Conservation (phyloP, 2,329 filamentous ascomycete genomes). For the Graphiopsis chlorocephala region DNA sequence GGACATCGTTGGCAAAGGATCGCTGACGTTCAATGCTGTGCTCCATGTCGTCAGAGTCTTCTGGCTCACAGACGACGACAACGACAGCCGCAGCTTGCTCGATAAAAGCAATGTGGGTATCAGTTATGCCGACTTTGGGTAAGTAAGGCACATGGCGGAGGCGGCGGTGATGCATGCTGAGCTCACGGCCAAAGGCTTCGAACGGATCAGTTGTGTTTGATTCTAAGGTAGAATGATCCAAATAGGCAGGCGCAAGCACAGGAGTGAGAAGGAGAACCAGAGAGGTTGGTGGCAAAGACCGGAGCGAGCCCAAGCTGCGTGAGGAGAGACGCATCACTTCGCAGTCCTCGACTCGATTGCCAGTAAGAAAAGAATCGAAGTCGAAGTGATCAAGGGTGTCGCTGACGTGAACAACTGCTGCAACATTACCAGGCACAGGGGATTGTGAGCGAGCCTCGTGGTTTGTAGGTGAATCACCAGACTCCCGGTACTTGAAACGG, state of each 20-base stretch:
- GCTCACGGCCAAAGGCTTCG: slow-evolving; percentile 64
- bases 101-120: slow-evolving; percentile 62
- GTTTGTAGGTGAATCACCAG: neutral
- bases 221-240: slow-evolving; percentile 36
- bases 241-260: slow-evolving; percentile 19
- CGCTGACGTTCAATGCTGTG: neutral
- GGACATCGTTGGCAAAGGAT: neutral
- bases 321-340: slow-evolving; percentile 14
- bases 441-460: neutral
- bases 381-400: neutral
- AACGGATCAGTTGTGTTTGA: slow-evolving; percentile 61
- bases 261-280: slow-evolving; percentile 48
- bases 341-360: neutral
- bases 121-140: slow-evolving; percentile 60
- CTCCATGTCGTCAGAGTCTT: neutral
- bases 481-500: slow-evolving; percentile 17
- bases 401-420: neutral
- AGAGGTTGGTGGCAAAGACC: slow-evolving; percentile 38
- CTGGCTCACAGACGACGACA: slow-evolving; percentile 50
- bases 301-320: slow-evolving; percentile 25
- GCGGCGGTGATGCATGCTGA: slow-evolving; percentile 58
- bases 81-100: slow-evolving; percentile 58
- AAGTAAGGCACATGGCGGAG: slow-evolving; percentile 72
- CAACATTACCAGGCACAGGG: neutral
- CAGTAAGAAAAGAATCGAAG: neutral